Conservation (phyloP, 352 stramenopile genomes). For the Elongisporangium prolatum region DNA sequence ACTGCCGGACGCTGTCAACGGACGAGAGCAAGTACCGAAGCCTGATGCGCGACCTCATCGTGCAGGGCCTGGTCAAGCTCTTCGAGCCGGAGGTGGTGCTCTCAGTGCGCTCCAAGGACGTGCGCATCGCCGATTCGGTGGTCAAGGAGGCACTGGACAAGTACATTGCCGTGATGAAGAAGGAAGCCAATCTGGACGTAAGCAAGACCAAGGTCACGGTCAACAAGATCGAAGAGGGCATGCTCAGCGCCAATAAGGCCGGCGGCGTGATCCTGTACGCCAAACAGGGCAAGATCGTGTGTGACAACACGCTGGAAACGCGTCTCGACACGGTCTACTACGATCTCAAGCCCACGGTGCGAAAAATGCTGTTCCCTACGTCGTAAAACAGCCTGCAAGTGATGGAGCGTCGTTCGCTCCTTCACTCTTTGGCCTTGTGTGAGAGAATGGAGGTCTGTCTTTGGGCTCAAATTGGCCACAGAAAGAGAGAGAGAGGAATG, state of each 20-base stretch:
- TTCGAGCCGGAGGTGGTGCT: conserved; percentile 94
- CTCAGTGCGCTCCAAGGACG: conserved; percentile 89
- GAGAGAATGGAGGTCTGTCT: background rate
- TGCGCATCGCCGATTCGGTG: conserved; percentile 82
- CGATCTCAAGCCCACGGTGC: conserved; percentile 73
- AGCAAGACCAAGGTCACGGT: conserved; percentile 88
- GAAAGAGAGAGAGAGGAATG: background rate
- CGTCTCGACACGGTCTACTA: conserved; percentile 81
- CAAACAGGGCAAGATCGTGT: conserved; percentile 95
- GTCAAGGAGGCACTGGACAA: conserved; percentile 83
- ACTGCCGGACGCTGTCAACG: conserved; percentile 44
- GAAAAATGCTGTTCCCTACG: conserved; percentile 74
- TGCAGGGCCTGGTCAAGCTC: conserved; percentile 98
- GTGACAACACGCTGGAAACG: conserved; percentile 97
- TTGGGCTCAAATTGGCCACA: background rate
- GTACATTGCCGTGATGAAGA: conserved; percentile 83
- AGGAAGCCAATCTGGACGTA: conserved; percentile 90
- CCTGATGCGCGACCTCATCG: conserved; percentile 95
- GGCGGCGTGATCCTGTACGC: conserved; percentile 86
- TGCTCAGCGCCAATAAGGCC: conserved; percentile 74
- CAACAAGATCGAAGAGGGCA: conserved; percentile 82
- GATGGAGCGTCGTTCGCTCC: background rate
- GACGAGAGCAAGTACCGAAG: conserved; percentile 89
- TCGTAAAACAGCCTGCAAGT: conserved; percentile 16
- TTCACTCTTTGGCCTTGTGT: background rate